phyloP scores from a whole-genome alignment of 1,284 basidiomycete species.

The Cerrena zonata region DNA sequence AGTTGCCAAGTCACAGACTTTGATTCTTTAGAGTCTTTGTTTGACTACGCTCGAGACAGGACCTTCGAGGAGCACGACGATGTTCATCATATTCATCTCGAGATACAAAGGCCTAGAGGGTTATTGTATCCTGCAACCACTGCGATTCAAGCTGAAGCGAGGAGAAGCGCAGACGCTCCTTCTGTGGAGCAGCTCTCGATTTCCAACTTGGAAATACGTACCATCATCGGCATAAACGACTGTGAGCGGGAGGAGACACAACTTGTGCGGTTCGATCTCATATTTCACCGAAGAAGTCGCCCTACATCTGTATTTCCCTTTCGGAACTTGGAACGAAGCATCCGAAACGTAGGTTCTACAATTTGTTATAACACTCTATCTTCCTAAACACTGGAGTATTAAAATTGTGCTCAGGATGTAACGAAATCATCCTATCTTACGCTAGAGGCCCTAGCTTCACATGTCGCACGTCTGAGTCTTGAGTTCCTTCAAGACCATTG shows the following conservation, averaged over 20 bases:
- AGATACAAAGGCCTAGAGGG: slow-evolving; percentile 45
- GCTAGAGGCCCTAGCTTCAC: slow-evolving; percentile 68
- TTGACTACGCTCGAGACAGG: slow-evolving; percentile 36
- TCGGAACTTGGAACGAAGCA: slow-evolving; percentile 32
- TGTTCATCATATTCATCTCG: slow-evolving; percentile 36
- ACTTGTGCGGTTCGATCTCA: slow-evolving; percentile 57
- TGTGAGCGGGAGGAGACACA: slow-evolving; percentile 71
- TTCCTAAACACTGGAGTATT: background rate
- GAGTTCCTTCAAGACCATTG: slow-evolving; percentile 14
- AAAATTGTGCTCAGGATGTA: background rate
- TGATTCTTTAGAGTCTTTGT: slow-evolving; percentile 38
- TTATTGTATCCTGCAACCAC: slow-evolving; percentile 48
- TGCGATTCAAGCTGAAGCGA: slow-evolving; percentile 33
- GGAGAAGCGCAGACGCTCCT: background rate
- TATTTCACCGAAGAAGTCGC: slow-evolving; percentile 18
- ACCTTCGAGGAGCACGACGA: slow-evolving; percentile 36
- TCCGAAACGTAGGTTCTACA: slow-evolving; percentile 37
- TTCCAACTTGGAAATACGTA: slow-evolving; percentile 47
- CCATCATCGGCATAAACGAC: slow-evolving; percentile 69
- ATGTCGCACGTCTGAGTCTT: slow-evolving; percentile 45
- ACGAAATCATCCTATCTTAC: slow-evolving; percentile 32
- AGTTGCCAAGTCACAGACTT: slow-evolving; percentile 29
- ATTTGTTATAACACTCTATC: background rate
- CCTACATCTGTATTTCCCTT: slow-evolving; percentile 30
- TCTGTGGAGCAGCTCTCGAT: slow-evolving; percentile 34